Evolutionary conservation across 192 early-diverging fungal genomes (phyloP).

Genomic region (Coemansia sp.): DNA sequence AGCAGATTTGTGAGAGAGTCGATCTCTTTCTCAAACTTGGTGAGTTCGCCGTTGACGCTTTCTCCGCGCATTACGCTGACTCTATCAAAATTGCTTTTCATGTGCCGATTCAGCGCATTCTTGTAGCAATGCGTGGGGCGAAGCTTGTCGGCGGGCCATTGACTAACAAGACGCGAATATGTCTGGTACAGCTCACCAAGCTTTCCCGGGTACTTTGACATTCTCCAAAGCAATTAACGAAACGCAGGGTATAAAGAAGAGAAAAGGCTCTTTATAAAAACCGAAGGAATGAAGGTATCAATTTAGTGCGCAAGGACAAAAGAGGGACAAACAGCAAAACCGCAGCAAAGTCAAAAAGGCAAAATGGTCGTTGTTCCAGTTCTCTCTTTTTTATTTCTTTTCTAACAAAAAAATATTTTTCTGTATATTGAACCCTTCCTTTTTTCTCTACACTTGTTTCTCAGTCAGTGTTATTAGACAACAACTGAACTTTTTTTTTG

Average conservation of each 20-base stretch:
- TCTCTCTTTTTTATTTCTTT: neutral
- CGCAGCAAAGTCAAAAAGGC: too few species aligned
- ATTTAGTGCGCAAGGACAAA: too few species aligned
- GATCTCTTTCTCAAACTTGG: conserved; percentile 22
- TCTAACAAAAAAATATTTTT: neutral
- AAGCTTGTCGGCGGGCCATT: conserved; percentile 70
- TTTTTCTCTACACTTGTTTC: neutral
- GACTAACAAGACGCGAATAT: conserved; percentile 60
- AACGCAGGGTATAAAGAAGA: neutral
- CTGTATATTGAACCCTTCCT: neutral
- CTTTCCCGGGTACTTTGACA: conserved; percentile 36
- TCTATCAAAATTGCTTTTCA: conserved; percentile 38
- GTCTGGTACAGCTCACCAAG: conserved; percentile 57
- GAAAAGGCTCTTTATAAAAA: neutral
- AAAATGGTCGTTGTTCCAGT: neutral
- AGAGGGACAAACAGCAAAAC: too few species aligned
- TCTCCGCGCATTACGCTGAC: conserved; percentile 26
- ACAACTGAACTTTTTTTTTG: neutral
- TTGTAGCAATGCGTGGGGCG: conserved; percentile 71
- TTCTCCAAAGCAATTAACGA: neutral
- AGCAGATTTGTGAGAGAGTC: conserved; percentile 27
- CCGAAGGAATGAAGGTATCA: neutral
- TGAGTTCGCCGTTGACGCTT: conserved; percentile 20
- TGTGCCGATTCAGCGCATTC: conserved; percentile 53
- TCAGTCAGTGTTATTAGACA: neutral